Percentiles rank a stretch among this genome's conserved stretches.
Evolutionary conservation across 2,329 filamentous ascomycete species (phyloP).

Genomic region (Davidsoniella neocaledoniae): DNA sequence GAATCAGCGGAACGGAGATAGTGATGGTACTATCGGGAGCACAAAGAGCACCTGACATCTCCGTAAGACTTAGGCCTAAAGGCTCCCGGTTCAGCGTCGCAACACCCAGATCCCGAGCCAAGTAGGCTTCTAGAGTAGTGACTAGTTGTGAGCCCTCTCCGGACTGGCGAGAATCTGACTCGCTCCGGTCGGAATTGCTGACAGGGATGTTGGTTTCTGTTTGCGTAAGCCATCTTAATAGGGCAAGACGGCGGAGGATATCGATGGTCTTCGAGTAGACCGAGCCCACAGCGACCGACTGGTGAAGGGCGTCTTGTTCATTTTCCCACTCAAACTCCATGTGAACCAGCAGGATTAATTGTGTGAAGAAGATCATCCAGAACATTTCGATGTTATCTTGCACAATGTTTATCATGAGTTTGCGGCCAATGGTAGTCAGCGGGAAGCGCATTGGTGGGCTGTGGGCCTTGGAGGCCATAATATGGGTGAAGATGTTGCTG

Average conservation of each 20-base stretch:
- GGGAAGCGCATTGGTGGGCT: constrained; percentile 30
- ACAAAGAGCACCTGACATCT: constrained; percentile 49
- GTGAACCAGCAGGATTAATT: constrained; percentile 69
- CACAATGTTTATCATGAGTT: constrained; percentile 55
- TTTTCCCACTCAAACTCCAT: constrained; percentile 70
- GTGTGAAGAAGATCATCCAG: constrained; percentile 60
- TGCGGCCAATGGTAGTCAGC: constrained; percentile 61
- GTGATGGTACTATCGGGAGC: constrained; percentile 49
- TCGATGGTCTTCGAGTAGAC: constrained; percentile 54
- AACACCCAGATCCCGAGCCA: constrained; percentile 47
- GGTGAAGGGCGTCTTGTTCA: constrained; percentile 47
- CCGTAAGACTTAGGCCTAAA: constrained; percentile 44
- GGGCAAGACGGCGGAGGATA: constrained; percentile 56
- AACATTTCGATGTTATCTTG: constrained; percentile 63
- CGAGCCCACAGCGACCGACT: constrained; percentile 45
- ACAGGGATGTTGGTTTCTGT: constrained; percentile 38
- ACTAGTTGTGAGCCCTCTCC: constrained; percentile 27
- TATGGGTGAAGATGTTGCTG: constrained; percentile 25
- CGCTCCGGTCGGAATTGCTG: constrained; percentile 20
- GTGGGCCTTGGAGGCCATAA: constrained; percentile 20
- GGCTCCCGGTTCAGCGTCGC: constrained; percentile 32
- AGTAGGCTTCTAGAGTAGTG: constrained; percentile 32
- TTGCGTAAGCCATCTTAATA: constrained; percentile 52
- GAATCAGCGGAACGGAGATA: constrained; percentile 40
- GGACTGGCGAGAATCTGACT: constrained; percentile 23